These are phyloP conservation scores for Miamiensis avidus DNA, from an alignment of 169 alveolate genomes.

Conservation along the genomic window DNA sequence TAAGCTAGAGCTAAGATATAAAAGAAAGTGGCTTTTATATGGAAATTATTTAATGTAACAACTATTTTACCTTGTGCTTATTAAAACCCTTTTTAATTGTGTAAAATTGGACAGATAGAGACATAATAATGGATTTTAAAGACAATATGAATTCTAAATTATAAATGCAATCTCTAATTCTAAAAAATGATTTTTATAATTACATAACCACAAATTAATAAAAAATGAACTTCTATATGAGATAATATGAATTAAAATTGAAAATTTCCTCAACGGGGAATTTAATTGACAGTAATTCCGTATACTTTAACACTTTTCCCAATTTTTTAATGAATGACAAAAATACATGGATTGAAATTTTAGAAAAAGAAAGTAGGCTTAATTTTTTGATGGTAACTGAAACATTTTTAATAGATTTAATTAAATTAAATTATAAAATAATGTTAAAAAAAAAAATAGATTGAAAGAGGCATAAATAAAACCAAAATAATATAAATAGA, in stretches of 20 bases:
- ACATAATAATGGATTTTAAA: too few relatives aligned
- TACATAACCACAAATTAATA: background rate
- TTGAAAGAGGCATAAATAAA: background rate
- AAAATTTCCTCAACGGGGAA: background rate
- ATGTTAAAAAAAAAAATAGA: background rate
- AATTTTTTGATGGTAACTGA: background rate
- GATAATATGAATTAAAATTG: background rate
- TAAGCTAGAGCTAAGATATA: too few relatives aligned
- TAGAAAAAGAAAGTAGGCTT: background rate
- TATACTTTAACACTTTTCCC: background rate
- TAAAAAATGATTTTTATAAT: background rate
- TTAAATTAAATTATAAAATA: too few relatives aligned
- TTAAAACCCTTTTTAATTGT: background rate
- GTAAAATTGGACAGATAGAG: background rate
- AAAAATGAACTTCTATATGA: background rate
- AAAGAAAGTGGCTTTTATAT: background rate
- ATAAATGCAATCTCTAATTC: background rate
- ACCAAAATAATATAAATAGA: background rate
- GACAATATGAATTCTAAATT: background rate
- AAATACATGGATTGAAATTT: background rate
- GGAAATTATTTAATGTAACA: background rate
- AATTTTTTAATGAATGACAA: background rate
- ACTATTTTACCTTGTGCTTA: too few relatives aligned
- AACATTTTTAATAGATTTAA: background rate
- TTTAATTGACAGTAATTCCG: background rate